A percentile compares a stretch with the other conserved stretches of the same genome.
Evolutionary conservation across 192 early-diverging fungal species (phyloP).

Genomic region (Kickxella alabastrina): DNA sequence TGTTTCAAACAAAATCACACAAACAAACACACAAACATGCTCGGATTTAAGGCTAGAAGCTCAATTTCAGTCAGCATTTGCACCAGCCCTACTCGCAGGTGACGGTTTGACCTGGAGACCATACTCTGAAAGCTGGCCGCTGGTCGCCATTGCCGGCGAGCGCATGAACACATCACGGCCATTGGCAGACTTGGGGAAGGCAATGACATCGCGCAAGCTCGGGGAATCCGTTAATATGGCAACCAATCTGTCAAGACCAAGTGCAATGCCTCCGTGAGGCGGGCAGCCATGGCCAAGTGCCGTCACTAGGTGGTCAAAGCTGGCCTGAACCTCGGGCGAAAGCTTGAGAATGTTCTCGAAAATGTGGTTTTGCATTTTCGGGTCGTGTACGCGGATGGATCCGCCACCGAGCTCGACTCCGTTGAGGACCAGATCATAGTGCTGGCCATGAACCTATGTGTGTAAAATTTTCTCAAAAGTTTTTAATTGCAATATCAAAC

Average conservation of each 20-base stretch:
- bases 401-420: slow-evolving; percentile 90
- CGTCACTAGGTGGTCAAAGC: slow-evolving; percentile 78
- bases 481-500: no score
- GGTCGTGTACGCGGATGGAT: slow-evolving; percentile 82
- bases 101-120: slow-evolving; percentile 51
- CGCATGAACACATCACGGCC: slow-evolving; percentile 80
- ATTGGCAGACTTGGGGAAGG: slow-evolving; percentile 81
- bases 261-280: slow-evolving; percentile 84
- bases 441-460: slow-evolving; percentile 69
- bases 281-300: slow-evolving; percentile 82
- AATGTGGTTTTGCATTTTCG: slow-evolving; percentile 68
- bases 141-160: slow-evolving; percentile 63
- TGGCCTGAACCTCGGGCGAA: slow-evolving; percentile 49
- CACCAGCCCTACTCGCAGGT: no score
- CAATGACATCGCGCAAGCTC: slow-evolving; percentile 87
- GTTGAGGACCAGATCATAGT: slow-evolving; percentile 89
- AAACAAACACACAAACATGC: no score
- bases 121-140: slow-evolving; percentile 65
- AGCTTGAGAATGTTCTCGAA: slow-evolving; percentile 69
- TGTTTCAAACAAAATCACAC: no score
- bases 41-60: no score
- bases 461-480: no score
- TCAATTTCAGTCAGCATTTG: no score
- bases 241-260: slow-evolving; percentile 80
- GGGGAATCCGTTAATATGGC: slow-evolving; percentile 64